Conservation (phyloP, 352 stramenopile genomes). For the Phytopythium boreale region DNA sequence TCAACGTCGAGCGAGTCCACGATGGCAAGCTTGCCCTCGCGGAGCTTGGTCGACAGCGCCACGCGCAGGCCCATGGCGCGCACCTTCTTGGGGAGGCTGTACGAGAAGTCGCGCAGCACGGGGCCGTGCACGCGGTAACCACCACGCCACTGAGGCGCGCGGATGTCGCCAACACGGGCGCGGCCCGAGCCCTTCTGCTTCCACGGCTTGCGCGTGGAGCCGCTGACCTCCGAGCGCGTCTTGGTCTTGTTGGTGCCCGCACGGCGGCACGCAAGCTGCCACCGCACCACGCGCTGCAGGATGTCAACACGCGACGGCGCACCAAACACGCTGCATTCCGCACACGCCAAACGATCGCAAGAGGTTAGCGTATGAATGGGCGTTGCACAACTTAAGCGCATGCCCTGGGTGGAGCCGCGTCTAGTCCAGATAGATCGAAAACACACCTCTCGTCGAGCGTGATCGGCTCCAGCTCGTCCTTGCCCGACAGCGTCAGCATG, state of each 20-base stretch:
- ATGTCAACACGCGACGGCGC: slow-evolving; percentile 81
- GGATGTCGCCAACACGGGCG: slow-evolving; percentile 85
- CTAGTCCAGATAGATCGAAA: neutral
- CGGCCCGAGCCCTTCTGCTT: slow-evolving; percentile 87
- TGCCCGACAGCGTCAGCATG: slow-evolving; percentile 53
- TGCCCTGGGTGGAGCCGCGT: neutral
- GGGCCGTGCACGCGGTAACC: slow-evolving; percentile 84
- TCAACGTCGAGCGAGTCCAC: slow-evolving; percentile 76
- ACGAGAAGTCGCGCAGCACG: slow-evolving; percentile 85
- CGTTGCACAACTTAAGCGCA: neutral
- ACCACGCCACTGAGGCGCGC: slow-evolving; percentile 81
- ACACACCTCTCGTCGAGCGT: slow-evolving; percentile 47
- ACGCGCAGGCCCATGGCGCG: slow-evolving; percentile 84
- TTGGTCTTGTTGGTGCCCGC: slow-evolving; percentile 89
- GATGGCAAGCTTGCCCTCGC: slow-evolving; percentile 82
- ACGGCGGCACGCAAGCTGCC: slow-evolving; percentile 81
- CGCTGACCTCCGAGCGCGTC: slow-evolving; percentile 83
- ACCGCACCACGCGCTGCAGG: slow-evolving; percentile 85
- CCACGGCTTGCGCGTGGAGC: slow-evolving; percentile 86
- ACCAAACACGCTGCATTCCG: slow-evolving; percentile 55
- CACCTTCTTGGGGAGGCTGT: slow-evolving; percentile 87
- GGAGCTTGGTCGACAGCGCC: slow-evolving; percentile 83
- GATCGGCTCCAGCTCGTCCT: slow-evolving; percentile 40
- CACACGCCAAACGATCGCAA: neutral
- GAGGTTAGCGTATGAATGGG: neutral